Base-by-base conservation (phyloP, 2,329 filamentous ascomycete species). In the Phialophora tarda region DNA sequence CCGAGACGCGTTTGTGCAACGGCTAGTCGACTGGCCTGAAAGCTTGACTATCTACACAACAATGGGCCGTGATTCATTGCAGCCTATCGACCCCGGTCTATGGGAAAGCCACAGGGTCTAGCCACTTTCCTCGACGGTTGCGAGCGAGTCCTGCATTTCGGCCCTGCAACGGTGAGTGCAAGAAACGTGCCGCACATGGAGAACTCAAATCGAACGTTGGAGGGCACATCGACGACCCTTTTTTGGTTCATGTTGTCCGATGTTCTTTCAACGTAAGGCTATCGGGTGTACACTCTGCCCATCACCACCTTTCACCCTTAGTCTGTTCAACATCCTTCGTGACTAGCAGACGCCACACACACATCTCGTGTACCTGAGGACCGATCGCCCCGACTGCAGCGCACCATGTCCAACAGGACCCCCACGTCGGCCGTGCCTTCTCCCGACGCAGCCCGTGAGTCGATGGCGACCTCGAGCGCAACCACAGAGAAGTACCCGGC, bases 401-500 rank as follows among this genome's bases (percentile, higher is more conserved):
- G 30, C 44, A 48, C 30, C 14, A 55, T 59, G 53, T 56, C 59
- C 54, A 21, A 56, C 41, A 21, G 14, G 6, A 62, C n/a, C 24
- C 28, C 32, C 5, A 26, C 21, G n/a, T 32, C 48, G 17, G 14
- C 28, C 12, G 14, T 44, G 30, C 32, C 30, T 30, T 34, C 59
- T 24, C 34, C 50, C 6, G 38, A 44, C 17, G 7, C 59, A 53
- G 32, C n/a, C n/a, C 48, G 21, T 26, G 41, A 38, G 23, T 59
- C 62, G 28, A 59, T 38, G 32, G 10, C 44, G 2, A 58, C 55
- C 3, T 64, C 62, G 12, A 51, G 24, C 10, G 56, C 55, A 24
- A 26, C 57, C 7, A 62, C 59, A 32, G 64, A 69, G n/a, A 69
- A 69, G 34, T 69, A 66, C 62, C 63, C 66, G 28, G 66, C 47